These are phyloP conservation scores for Cyphellophora europaea DNA, from an alignment of 2,329 filamentous ascomycete species.

Conservation along the genomic window DNA sequence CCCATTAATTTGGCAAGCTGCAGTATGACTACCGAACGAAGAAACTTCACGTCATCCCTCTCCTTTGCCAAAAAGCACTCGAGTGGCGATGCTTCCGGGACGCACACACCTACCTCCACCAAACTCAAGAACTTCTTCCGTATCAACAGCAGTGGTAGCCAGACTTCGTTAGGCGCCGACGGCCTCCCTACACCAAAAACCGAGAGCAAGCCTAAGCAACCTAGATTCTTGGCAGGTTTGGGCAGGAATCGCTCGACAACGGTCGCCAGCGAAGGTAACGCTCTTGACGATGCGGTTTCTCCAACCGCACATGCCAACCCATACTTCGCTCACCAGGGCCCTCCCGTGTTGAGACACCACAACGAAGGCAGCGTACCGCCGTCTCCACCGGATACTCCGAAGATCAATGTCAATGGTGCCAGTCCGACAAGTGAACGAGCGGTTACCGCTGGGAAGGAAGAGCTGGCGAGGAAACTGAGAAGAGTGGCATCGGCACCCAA, in stretches of 20 bases:
- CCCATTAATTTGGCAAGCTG: constrained; percentile 19
- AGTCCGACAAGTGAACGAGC: constrained; percentile 57
- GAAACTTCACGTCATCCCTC: constrained; percentile 36
- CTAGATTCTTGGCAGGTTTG: constrained; percentile 79
- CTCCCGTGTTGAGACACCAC: constrained; percentile 84
- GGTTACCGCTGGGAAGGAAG: constrained; percentile 77
- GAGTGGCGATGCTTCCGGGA: constrained; percentile 36
- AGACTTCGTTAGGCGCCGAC: constrained; percentile 30
- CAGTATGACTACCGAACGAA: constrained; percentile 35
- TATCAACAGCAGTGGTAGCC: constrained; percentile 48
- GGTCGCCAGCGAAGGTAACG: constrained; percentile 85
- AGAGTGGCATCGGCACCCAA: constrained; percentile 95
- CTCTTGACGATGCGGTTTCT: constrained; percentile 77
- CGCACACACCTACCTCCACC: constrained; percentile 44
- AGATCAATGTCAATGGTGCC: constrained; percentile 61
- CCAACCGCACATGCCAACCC: constrained; percentile 93
- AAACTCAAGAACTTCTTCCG: constrained; percentile 63
- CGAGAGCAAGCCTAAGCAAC: constrained; percentile 61
- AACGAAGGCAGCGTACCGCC: constrained; percentile 89
- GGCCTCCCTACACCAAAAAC: constrained; percentile 41
- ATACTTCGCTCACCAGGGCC: constrained; percentile 94
- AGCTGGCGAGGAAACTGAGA: constrained; percentile 82
- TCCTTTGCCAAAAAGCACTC: constrained; percentile 35
- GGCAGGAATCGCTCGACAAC: constrained; percentile 82
- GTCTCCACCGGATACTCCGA: constrained; percentile 83